phyloP scores from a whole-genome alignment of 306 rosid species.

The Prunus mira region DNA sequence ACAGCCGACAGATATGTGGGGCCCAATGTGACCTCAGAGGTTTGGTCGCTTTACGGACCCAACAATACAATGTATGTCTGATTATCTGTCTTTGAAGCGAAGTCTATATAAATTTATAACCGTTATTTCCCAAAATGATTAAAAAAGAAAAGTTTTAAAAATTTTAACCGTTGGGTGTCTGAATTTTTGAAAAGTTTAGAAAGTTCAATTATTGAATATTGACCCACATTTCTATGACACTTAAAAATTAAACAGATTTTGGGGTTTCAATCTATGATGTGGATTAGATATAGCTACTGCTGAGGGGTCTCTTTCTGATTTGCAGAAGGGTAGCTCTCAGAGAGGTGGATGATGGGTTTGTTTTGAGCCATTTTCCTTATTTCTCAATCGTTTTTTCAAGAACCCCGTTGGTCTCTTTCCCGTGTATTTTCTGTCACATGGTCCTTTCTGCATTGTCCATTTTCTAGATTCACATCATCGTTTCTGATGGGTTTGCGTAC shows the following conservation, averaged over 20 bases:
- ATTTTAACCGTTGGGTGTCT: slow-evolving; percentile 27
- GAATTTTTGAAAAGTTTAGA: neutral
- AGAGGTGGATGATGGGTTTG: slow-evolving; percentile 33
- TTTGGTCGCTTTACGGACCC: slow-evolving; percentile 18
- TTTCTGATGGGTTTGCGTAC: slow-evolving; percentile 8
- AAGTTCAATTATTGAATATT: neutral
- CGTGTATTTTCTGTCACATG: slow-evolving; percentile 24
- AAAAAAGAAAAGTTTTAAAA: too few relatives aligned
- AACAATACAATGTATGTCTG: neutral
- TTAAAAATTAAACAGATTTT: neutral
- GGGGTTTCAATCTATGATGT: slow-evolving; percentile 3
- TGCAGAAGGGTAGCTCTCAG: slow-evolving; percentile 51
- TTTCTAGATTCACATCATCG: slow-evolving; percentile 21
- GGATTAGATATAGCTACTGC: slow-evolving; percentile 29
- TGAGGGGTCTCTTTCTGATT: slow-evolving; percentile 52
- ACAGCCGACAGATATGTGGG: slow-evolving; percentile 1
- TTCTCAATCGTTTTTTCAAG: slow-evolving; percentile 23
- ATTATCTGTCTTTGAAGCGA: slow-evolving; percentile 50
- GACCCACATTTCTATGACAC: neutral
- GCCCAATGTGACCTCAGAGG: neutral
- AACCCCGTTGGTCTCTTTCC: slow-evolving; percentile 34
- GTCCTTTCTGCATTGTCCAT: slow-evolving; percentile 27
- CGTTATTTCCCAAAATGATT: slow-evolving; percentile 26
- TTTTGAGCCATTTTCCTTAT: slow-evolving; percentile 33
- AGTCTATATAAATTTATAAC: slow-evolving; percentile 26